These are phyloP conservation scores for Phoenix dactylifera DNA, from an alignment of 176 grass and related monocot species.

Conservation along the genomic window DNA sequence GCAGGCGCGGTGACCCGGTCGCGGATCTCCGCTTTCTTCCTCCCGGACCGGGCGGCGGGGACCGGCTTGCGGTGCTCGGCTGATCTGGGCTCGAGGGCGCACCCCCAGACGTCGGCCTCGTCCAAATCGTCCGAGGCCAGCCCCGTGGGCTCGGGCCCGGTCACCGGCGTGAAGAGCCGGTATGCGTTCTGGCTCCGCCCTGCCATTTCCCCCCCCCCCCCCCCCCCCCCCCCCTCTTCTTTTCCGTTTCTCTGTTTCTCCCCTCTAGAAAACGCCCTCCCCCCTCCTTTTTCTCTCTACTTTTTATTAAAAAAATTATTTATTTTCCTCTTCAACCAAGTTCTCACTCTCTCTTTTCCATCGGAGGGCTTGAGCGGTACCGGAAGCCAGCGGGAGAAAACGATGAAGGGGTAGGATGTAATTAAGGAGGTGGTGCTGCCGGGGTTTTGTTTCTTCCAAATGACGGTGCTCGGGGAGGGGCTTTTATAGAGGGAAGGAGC, in stretches of 20 bases:
- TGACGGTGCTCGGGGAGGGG: slow-evolving; percentile 4
- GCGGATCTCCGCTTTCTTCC: background rate
- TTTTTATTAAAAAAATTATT: no score
- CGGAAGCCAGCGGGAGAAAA: background rate
- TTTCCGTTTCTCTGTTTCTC: background rate
- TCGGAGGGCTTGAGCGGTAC: no score
- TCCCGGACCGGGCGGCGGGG: slow-evolving; percentile 9
- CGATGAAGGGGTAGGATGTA: background rate
- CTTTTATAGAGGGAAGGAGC: slow-evolving; percentile 28
- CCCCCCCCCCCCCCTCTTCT: background rate
- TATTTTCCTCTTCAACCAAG: no score
- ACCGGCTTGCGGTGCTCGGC: slow-evolving; percentile 14
- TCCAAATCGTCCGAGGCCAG: slow-evolving; percentile 29
- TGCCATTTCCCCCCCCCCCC: slow-evolving; percentile 29
- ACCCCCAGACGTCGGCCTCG: slow-evolving; percentile 76
- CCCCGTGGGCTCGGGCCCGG: slow-evolving; percentile 16
- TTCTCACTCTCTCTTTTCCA: no score
- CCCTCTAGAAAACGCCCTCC: no score
- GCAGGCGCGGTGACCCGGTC: background rate
- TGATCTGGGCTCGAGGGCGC: slow-evolving; percentile 18
- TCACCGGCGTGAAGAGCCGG: slow-evolving; percentile 49
- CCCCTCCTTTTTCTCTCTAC: no score
- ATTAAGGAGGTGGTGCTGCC: no score
- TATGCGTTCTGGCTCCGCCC: slow-evolving; percentile 37
- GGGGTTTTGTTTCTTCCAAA: slow-evolving; percentile 6